Percentiles rank a stretch among this genome's conserved stretches.
These are phyloP conservation scores for Penicillium longicatenatum DNA, from an alignment of 495 filamentous ascomycete species.

Conservation along the genomic window DNA sequence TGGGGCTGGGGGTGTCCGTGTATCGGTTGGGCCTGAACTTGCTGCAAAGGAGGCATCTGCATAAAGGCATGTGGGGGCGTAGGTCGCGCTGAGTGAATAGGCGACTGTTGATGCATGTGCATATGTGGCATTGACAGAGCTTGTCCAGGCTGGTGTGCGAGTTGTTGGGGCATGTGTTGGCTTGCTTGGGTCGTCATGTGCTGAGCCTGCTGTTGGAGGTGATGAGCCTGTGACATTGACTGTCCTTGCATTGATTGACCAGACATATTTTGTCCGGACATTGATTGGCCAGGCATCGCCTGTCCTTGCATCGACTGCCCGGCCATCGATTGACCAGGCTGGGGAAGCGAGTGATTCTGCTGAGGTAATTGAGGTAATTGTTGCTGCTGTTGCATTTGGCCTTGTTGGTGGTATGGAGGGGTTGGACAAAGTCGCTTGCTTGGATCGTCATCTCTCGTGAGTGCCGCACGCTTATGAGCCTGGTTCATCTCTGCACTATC, in stretches of 20 bases:
- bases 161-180: conserved; percentile 13
- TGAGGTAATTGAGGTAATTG: conserved; percentile 9
- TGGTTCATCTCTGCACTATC: conserved; percentile 22
- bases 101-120: conserved; percentile 31
- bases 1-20: conserved; percentile 5
- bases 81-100: conserved; percentile 18
- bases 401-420: conserved; percentile 26
- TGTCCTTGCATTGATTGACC: conserved; percentile 11
- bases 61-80: conserved; percentile 23
- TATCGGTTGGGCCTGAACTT: conserved; percentile 19
- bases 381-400: conserved; percentile 10
- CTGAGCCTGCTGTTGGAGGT: conserved; percentile 19
- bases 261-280: conserved; percentile 8
- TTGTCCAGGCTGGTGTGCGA: conserved; percentile 22
- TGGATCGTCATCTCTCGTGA: conserved; percentile 32
- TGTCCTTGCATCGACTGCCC: not conserved
- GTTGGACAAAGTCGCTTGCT: conserved; percentile 38
- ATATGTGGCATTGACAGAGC: conserved; percentile 26
- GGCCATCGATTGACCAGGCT: not conserved
- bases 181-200: conserved; percentile 18
- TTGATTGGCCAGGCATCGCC: conserved; percentile 5
- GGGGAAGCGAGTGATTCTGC: conserved; percentile 13
- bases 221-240: conserved; percentile 10
- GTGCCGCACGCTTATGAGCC: conserved; percentile 28
- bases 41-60: conserved; percentile 30